Base-by-base conservation (phyloP, 1,284 basidiomycete species). In the Melampsora americana region DNA sequence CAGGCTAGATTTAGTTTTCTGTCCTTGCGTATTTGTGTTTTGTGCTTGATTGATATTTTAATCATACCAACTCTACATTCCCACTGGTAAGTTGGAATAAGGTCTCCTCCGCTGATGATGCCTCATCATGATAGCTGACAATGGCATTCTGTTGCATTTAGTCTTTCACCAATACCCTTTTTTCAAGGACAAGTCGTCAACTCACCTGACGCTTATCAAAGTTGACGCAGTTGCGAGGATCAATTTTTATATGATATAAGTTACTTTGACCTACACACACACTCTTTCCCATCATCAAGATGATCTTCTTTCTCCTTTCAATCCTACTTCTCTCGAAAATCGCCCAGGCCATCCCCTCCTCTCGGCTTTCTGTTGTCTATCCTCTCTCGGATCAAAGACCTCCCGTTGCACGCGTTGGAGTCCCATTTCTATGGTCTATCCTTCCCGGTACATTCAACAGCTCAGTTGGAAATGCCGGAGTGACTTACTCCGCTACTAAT, bases 381-480 rank as follows among this genome's bases (percentile, higher is more conserved):
- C 78, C 80, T 20, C 70, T 80, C 9, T 48, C 61, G 20, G 42
- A 73, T 6, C 81, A 82, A 67, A 78, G 80, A 26, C 81, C 81
- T 20, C 61, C 42, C 28, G 78, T 82, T 18, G 81, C 80, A 12
- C 78, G 80, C n/a, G 79, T 77, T 26, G 80, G 79, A 4, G 69
- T 77, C 28, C 74, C 79, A 0, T 82, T 79, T 53, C 71, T 78
- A 9, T 81, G 80, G 80, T 77, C 81, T 9, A 80, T 82, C 50
- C 74, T 79, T 35, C 28, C 70, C 12, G 67, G 79, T 65, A 81
- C 81, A 12, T 81, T 82, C 46, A 53, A 60, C 23, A 66, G 67
- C 14, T 69, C 77, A 11, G 71, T 60, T 35, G 78, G 77, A 2
- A 79, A 69, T 1, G 75, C 78, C 20, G 76, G 79, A 6, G 65